phyloP scores from a whole-genome alignment of 108 stramenopile species.

The Aurantiochytrium sp. region DNA sequence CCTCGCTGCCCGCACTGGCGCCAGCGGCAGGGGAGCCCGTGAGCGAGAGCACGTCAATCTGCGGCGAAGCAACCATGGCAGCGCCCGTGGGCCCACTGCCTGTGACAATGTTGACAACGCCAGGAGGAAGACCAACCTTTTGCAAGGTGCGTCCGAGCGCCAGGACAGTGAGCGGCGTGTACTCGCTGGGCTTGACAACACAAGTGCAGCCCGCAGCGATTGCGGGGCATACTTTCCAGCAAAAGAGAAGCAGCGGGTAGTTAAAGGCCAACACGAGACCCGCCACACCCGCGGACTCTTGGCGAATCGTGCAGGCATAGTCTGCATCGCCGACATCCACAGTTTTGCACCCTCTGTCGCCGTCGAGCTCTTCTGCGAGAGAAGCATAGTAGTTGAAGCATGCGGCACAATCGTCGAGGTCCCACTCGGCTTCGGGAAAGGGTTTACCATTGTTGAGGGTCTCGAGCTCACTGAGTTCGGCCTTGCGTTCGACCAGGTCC shows the following conservation, averaged over 20 bases:
- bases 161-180: conserved; percentile 62
- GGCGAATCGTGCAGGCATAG: conserved; percentile 44
- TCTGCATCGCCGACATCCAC: conserved; percentile 42
- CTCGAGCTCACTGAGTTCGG: conserved; percentile 31
- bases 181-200: conserved; percentile 78
- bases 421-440: conserved; percentile 57
- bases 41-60: conserved; percentile 73
- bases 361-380: conserved; percentile 43
- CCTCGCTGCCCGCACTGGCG: conserved; percentile 53
- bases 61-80: conserved; percentile 52
- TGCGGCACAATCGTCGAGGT: conserved; percentile 52
- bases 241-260: conserved; percentile 69
- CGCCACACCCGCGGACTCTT: conserved; percentile 71
- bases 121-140: conserved; percentile 57
- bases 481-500: conserved; percentile 25
- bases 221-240: conserved; percentile 65
- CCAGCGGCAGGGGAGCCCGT: conserved; percentile 76
- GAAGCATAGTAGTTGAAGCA: conserved; percentile 53
- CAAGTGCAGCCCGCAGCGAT: conserved; percentile 77
- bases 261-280: conserved; percentile 70
- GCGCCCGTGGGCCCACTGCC: conserved; percentile 75
- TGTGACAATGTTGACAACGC: conserved; percentile 67
- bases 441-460: conserved; percentile 68
- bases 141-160: conserved; percentile 40
- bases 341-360: conserved; percentile 42